Percentiles rank a stretch among this genome's conserved stretches.
phyloP scores from a whole-genome alignment of 2,329 filamentous ascomycete genomes.

The Nannizzia gypsea region DNA sequence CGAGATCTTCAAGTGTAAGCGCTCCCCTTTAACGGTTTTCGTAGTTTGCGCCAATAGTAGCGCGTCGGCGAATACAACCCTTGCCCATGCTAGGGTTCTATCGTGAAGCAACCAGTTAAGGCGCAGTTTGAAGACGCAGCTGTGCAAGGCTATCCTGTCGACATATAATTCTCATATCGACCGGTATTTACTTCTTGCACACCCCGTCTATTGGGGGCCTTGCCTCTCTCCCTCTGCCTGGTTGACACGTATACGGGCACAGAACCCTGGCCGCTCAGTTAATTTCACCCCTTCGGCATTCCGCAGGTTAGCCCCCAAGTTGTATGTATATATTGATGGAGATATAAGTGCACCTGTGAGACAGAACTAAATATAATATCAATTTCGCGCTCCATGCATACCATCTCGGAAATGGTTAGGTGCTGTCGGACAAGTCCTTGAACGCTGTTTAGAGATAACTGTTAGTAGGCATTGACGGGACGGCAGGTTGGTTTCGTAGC shows the following conservation, averaged over 20 bases:
- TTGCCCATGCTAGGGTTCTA: background rate
- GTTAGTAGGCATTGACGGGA: background rate
- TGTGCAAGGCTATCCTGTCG: background rate
- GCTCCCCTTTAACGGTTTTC: constrained; percentile 1
- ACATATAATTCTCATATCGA: background rate
- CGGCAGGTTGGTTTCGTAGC: background rate
- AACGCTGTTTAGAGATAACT: background rate
- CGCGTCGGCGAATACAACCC: background rate
- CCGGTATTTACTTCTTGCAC: constrained; percentile 1
- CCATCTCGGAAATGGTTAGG: background rate
- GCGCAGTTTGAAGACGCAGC: background rate
- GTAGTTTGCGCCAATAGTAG: background rate
- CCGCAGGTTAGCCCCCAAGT: background rate
- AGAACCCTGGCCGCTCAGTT: background rate
- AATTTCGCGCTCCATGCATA: constrained; percentile 9
- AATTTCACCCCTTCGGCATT: background rate
- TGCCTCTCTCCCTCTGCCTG: background rate
- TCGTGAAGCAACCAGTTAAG: background rate
- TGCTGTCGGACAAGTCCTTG: background rate
- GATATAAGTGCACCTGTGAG: constrained; percentile 8
- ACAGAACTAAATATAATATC: constrained; percentile 6
- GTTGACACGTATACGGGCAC: background rate
- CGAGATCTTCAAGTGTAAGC: constrained; percentile 1
- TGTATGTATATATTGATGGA: background rate
- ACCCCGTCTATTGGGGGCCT: background rate